These are phyloP conservation scores for Blumeria hordei DNA, from an alignment of 2,329 filamentous ascomycete genomes.

Conservation along the genomic window DNA sequence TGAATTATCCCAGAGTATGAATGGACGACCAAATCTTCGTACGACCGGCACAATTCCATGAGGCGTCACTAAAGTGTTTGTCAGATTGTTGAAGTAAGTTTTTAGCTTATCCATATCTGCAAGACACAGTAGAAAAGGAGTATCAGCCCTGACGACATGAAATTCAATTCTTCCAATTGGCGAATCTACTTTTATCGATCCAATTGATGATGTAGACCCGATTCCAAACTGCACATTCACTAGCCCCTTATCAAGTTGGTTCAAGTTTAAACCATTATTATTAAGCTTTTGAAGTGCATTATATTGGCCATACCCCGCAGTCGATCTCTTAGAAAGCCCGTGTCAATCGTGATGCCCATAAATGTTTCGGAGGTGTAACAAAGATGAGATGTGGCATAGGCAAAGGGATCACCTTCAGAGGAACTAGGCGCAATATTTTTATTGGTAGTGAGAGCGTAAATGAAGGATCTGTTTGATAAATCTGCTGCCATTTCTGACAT, in stretches of 20 bases:
- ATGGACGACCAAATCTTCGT: neutral
- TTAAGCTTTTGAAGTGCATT: neutral
- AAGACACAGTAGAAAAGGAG: neutral
- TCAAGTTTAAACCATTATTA: neutral
- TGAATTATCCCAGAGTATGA: too few species aligned
- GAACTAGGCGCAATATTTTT: too few species aligned
- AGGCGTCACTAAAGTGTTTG: neutral
- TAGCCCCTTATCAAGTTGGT: neutral
- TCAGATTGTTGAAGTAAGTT: neutral
- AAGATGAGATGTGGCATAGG: too few species aligned
- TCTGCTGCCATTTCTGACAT: too few species aligned
- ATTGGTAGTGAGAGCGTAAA: too few species aligned
- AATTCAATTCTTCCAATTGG: neutral
- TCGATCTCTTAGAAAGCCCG: neutral
- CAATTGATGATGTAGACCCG: neutral
- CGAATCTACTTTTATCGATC: neutral
- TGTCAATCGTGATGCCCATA: neutral
- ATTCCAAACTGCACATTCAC: neutral
- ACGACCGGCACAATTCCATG: neutral
- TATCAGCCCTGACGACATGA: too few species aligned
- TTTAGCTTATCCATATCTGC: neutral
- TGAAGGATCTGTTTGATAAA: too few species aligned
- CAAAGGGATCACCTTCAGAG: too few species aligned
- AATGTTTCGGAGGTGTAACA: too few species aligned
- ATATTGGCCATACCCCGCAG: neutral